Evolutionary conservation across 768 basidiomycete species (phyloP), one percentile per base, ranked within the genome.

Genomic region (Trametes cingulata): DNA sequence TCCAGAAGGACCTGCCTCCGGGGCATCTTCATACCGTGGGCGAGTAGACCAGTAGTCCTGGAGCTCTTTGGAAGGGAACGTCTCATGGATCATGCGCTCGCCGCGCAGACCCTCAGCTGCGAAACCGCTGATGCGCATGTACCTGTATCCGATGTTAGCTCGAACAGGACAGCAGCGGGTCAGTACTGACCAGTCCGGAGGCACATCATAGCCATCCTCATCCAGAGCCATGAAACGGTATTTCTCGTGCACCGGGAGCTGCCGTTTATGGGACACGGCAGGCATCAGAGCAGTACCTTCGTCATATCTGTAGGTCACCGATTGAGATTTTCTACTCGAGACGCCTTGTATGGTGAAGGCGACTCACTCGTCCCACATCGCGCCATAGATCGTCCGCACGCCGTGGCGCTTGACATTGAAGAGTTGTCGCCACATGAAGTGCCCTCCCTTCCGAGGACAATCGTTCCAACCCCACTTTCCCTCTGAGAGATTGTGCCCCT

Each of bases 251-350:
- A 78, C 69, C 13, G 91, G 92, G 2, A 91, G 76, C 50, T 81
- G 74, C 6, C 80, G 74, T 59, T 84, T 83, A 58, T 78, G 76
- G 41, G 84, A 70, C 1, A 91, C 83, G 14, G 85, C 81, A 7
- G 92, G 92, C 79, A 94, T 83, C 62, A 91, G 83, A 1, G 85
- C 90, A 0, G 91, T 93, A 37, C 92, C 91, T 77, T 92, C 90
- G 65, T 93, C 90, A 63, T 92, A 92, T 71, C 88, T 90, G 63
- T 6, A n/a, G 42, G 40, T 53, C 37, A 59, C 29, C 56, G 35
- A 25, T 40, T 56, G 33, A 65, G 37, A 56, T 60, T 12, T 20
- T 19, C 35, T 55, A 12, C 22, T 8, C 42, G 19, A 22, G 29
- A 33, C 10, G 29, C 29, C 10, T 33, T 1, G 37, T 12, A 12